Base-by-base conservation (phyloP, 2,329 filamentous ascomycete species). In the Apiospora saccharicola region DNA sequence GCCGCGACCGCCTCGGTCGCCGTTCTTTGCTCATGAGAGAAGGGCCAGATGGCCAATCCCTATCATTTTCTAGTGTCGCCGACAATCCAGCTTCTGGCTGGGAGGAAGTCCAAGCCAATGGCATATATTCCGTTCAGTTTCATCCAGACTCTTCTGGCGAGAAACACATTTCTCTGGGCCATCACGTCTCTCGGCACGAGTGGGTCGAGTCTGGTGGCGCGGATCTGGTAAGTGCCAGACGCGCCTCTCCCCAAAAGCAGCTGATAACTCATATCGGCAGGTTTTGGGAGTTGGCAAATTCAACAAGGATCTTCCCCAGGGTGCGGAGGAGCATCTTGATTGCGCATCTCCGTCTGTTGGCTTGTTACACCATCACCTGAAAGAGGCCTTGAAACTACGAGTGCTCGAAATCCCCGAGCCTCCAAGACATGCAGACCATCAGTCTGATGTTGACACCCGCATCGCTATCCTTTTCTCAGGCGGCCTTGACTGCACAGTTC, bases 381-480 rank as follows among this genome's bases (percentile, higher is more conserved):
- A 83, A 12, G 84, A 88, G 70, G 93, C 94, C 5, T 82, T 97
- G 8, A 85, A 85, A 71, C 79, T 91, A 10, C 90, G 94, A 57
- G 86, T 95, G 22, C 81, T 90, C 12, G 86, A 90, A 57, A 89
- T 97, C 7, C 93, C 93, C 0, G 78, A 85, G 67, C 90, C 89
- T 1, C 89, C 87, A 14, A 76, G 73, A 57, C 81, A 78, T 7
- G 72, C 72, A 34, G 64, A 73, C 57, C 69, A 68, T 41, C 75
- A 75, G 0, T 68, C 75, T 10, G 77, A 76, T n/a, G 47, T 75
- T 13, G 83, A 87, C 74, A 85, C 88, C 24, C 88, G 88, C 71
- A 82, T 98, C 19, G 95, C 94, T 0, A 86, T 99, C 0, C 85
- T 99, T 0, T 99, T 98, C 81, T 99, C 96, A 0, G 96, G 96